A percentile compares a stretch with the other conserved stretches of the same genome.
These are phyloP conservation scores for Lepidium aucheri DNA, from an alignment of 345 rosid genomes.

Conservation along the genomic window DNA sequence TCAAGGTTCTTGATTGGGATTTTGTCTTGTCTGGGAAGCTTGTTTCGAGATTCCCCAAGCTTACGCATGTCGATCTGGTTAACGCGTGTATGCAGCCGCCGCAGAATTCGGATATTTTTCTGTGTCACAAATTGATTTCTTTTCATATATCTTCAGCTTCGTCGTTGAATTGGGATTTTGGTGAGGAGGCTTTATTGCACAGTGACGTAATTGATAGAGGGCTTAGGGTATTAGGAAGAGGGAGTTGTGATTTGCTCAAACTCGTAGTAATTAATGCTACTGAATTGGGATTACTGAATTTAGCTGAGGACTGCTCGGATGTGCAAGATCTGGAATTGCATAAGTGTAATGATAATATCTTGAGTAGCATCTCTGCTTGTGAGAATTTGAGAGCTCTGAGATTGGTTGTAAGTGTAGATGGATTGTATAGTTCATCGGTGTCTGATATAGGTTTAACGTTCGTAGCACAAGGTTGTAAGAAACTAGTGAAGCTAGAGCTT, in stretches of 20 bases:
- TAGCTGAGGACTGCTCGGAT: slow-evolving; percentile 53
- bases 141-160: slow-evolving; percentile 33
- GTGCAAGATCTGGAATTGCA: slow-evolving; percentile 78
- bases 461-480: slow-evolving; percentile 86
- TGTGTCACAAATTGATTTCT: slow-evolving; percentile 34
- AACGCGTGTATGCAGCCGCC: slow-evolving; percentile 42
- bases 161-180: slow-evolving; percentile 22
- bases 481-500: slow-evolving; percentile 86
- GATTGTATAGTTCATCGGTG: slow-evolving; percentile 54
- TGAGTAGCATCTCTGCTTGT: slow-evolving; percentile 72
- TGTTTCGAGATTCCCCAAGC: slow-evolving; percentile 54
- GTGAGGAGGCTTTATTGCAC: slow-evolving; percentile 43
- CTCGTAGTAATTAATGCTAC: slow-evolving; percentile 61
- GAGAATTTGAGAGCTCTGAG: slow-evolving; percentile 65
- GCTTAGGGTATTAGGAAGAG: slow-evolving; percentile 41
- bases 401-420: slow-evolving; percentile 55
- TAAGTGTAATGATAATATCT: slow-evolving; percentile 52
- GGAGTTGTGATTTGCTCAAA: slow-evolving; percentile 58
- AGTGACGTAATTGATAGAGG: slow-evolving; percentile 58
- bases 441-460: slow-evolving; percentile 90
- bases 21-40: slow-evolving; percentile 62
- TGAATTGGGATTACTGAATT: slow-evolving; percentile 50
- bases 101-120: slow-evolving; percentile 42
- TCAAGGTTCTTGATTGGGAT: slow-evolving; percentile 57
- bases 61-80: slow-evolving; percentile 44